Base-by-base conservation (phyloP, 371 early-diverging fungal genomes). In the Choanephora cucurbitarum region DNA sequence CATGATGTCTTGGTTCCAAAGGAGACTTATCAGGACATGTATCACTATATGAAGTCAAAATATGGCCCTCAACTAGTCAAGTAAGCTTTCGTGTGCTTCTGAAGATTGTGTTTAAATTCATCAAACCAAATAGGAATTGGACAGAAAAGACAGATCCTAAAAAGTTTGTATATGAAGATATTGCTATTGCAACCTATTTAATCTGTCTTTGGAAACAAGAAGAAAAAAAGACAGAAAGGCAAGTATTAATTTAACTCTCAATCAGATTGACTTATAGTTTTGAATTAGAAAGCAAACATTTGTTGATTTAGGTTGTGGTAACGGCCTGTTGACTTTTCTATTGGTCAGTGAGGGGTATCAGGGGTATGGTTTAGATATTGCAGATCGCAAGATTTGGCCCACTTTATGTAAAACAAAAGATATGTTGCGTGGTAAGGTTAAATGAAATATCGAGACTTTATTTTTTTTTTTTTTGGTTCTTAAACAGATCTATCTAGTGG, bases 221-320 rank as follows among this genome's bases (percentile, higher is more conserved):
- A 52, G 72, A 75, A 56, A 45, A 56, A 31, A 58, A 43, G 43
- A 22, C 52, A 39, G 53, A 49, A 21, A 58, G 55, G 67, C 58
- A 55, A 13, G 18, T 2, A 18, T n/a, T 7, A 41, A 24, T 11
- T 24, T 33, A 52, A 45, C 23, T 19, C 9, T 13, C 40, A 11
- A 13, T 24, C 37, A 49, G 37, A 19, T 42, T 55, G 9, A n/a
- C n/a, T n/a, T n/a, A n/a, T n/a, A n/a, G n/a, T 55, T 31, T 7
- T 49, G 31, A 13, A 10, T 24, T 41, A 77, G 77, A 57, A 71
- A 70, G 34, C 77, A 81, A 11, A 70, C 72, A 1, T 95, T 94
- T 83, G 81, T 90, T n/a, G 95, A 95, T 67, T 68, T 95, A 15
- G 95, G 94, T 0, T 94, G 95, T 58, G 95, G 95, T n/a, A 95